phyloP scores from a whole-genome alignment of 2,329 filamentous ascomycete species.

The Exserohilum turcica region DNA sequence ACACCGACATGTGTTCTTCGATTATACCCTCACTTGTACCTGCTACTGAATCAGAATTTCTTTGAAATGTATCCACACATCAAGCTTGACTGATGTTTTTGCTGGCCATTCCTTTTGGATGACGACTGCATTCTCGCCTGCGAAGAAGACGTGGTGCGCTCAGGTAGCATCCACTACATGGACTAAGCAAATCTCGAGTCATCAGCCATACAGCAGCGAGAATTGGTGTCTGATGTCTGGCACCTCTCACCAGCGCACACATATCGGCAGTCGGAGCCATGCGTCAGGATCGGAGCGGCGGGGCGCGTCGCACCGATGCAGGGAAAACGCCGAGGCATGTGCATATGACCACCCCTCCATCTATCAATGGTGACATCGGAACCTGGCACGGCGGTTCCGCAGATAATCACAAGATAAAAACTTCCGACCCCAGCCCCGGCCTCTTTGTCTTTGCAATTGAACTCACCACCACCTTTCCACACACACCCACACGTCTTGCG shows the following conservation, averaged over 20 bases:
- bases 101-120: not conserved
- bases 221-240: not conserved
- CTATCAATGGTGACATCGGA: conserved; percentile 11
- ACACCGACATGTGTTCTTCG: not conserved
- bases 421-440: not conserved
- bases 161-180: not conserved
- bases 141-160: not conserved
- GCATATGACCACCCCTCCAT: conserved; percentile 13
- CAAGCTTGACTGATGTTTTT: too few species aligned
- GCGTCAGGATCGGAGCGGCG: conserved; percentile 4
- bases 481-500: not conserved
- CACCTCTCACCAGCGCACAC: conserved; percentile 4
- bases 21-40: conserved; percentile 19
- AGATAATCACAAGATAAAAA: not conserved
- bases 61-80: not conserved
- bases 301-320: conserved; percentile 10
- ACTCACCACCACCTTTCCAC: not conserved
- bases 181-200: not conserved
- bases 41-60: not conserved
- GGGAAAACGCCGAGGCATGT: conserved; percentile 16
- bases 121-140: not conserved
- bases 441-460: not conserved
- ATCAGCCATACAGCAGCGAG: not conserved
- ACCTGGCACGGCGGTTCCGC: conserved; percentile 14
- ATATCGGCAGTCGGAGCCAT: conserved; percentile 9